phyloP scores from a whole-genome alignment of 768 basidiomycete species.

The Thelephora aurantiotincta region DNA sequence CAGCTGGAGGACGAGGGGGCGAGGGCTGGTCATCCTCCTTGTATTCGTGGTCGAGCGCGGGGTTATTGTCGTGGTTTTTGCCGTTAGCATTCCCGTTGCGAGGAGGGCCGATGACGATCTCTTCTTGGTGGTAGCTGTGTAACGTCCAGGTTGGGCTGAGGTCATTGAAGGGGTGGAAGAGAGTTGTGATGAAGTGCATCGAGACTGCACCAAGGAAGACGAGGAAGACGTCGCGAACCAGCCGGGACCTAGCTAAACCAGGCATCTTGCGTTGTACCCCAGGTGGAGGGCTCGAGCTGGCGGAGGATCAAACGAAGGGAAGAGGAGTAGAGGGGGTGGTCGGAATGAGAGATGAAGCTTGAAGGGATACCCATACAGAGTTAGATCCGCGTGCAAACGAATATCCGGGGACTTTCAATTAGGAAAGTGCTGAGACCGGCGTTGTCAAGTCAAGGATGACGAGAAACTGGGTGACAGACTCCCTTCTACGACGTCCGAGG shows the following conservation, averaged over 20 bases:
- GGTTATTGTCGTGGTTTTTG: not conserved
- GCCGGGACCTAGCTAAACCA: constrained; percentile 21
- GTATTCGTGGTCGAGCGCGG: not conserved
- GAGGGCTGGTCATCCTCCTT: not conserved
- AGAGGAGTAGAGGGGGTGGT: no score
- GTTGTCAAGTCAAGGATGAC: no score
- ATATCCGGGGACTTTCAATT: no score
- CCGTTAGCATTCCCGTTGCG: not conserved
- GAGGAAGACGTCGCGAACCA: constrained; percentile 44
- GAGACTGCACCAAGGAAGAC: constrained; percentile 40
- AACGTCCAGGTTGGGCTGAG: not conserved
- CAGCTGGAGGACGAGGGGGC: not conserved
- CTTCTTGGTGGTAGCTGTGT: not conserved
- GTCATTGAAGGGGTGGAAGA: constrained; percentile 14
- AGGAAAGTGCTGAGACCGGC: no score
- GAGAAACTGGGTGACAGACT: no score
- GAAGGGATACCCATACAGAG: no score
- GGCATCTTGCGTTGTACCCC: not conserved
- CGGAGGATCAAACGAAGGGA: no score
- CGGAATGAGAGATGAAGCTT: no score
- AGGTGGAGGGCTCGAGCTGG: no score
- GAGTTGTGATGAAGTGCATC: constrained; percentile 36
- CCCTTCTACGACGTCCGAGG: no score
- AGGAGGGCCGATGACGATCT: not conserved
- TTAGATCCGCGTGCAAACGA: no score